These are phyloP conservation scores for Spergularia marina DNA, from an alignment of 148 eudicot genomes.

Conservation along the genomic window DNA sequence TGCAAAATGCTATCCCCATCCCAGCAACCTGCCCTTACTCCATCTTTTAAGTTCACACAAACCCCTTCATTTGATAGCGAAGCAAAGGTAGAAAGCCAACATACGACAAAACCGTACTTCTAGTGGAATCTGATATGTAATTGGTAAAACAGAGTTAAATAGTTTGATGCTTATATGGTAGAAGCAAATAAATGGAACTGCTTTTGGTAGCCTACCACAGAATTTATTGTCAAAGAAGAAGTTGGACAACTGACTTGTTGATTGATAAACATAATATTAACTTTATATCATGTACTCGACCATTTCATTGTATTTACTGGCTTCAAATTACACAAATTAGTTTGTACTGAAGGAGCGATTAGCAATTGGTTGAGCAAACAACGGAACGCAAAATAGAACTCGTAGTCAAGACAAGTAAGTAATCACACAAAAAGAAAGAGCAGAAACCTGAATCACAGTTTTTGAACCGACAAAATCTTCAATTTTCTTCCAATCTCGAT, in stretches of 20 bases:
- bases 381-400: background rate
- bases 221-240: too few species aligned
- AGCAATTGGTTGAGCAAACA: background rate
- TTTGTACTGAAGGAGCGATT: background rate
- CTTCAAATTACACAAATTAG: background rate
- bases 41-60: background rate
- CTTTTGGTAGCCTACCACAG: too few species aligned
- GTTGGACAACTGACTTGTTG: too few species aligned
- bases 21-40: background rate
- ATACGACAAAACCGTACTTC: background rate
- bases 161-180: background rate
- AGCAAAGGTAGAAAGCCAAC: too few species aligned
- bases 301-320: background rate
- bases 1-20: too few species aligned
- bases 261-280: too few species aligned
- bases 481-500: slow-evolving; percentile 95
- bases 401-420: slow-evolving; percentile 4
- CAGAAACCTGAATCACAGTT: slow-evolving; percentile 78
- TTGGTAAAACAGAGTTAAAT: background rate
- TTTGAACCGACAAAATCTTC: slow-evolving; percentile 94
- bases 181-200: background rate
- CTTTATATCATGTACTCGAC: too few species aligned
- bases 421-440: slow-evolving; percentile 17
- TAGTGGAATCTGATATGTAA: background rate
- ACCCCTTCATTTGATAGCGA: background rate